Percentiles rank a stretch among this genome's conserved stretches.
phyloP scores from a whole-genome alignment of 2,329 filamentous ascomycete species.

The Penicillium glabrum region DNA sequence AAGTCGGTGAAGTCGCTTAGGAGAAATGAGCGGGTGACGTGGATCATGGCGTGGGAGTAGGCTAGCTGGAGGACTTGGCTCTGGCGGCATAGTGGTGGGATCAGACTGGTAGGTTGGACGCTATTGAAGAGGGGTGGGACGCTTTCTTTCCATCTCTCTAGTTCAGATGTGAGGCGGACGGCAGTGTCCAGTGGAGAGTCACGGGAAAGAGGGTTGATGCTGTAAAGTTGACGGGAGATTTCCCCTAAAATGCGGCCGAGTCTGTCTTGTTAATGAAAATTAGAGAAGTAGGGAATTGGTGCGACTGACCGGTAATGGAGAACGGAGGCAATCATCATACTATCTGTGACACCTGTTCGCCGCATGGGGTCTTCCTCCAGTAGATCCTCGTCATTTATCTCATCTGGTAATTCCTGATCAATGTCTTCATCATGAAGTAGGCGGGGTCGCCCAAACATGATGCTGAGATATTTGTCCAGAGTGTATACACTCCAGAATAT shows the following conservation, averaged over 20 bases:
- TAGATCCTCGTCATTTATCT: conserved; percentile 60
- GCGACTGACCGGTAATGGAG: conserved; percentile 36
- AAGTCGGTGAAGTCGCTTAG: conserved; percentile 39
- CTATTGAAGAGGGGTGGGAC: conserved; percentile 38
- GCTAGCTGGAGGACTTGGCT: conserved; percentile 41
- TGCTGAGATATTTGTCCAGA: conserved; percentile 62
- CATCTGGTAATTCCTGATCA: conserved; percentile 59
- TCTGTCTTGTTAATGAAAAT: conserved; percentile 16
- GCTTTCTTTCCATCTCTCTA: conserved; percentile 39
- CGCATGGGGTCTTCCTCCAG: conserved; percentile 41
- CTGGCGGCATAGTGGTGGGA: conserved; percentile 39
- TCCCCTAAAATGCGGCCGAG: conserved; percentile 53
- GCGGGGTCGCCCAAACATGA: conserved; percentile 62
- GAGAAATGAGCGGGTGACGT: conserved; percentile 38
- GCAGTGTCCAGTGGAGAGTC: conserved; percentile 34
- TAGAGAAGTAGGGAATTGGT: neutral
- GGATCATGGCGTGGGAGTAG: conserved; percentile 41
- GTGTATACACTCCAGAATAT: conserved; percentile 65
- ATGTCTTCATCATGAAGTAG: conserved; percentile 65
- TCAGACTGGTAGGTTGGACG: conserved; percentile 36
- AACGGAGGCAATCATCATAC: conserved; percentile 42
- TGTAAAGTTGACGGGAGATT: conserved; percentile 49
- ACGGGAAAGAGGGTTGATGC: conserved; percentile 31
- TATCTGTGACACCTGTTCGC: conserved; percentile 35
- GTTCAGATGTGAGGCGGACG: conserved; percentile 33